Base-by-base conservation (phyloP, 1,139 yeast species). In the Sugiyamaella castrensis region DNA sequence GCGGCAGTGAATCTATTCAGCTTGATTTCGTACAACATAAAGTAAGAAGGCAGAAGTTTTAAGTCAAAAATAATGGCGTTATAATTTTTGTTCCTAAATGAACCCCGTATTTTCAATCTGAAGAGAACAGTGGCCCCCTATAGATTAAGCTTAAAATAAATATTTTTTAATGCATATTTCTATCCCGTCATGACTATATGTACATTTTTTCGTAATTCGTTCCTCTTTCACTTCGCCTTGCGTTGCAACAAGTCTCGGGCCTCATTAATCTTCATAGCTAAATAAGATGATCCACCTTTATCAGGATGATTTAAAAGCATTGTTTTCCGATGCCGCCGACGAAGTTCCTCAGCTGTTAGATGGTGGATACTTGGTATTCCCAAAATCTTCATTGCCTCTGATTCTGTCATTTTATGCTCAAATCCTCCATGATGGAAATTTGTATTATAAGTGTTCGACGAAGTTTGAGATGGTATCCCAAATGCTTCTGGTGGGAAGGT, bases 291-390 rank as follows among this genome's bases (percentile, higher is more conserved):
- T 0, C 95, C 95, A 5, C 85, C 82, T 55, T 75, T 76, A 63
- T 86, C 95, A 0, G 95, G 95, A 62, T 86, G 95, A 59, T 80
- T 87, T 46, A 72, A 60, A 47, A 83, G 70, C 85, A 86, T 84
- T 57, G 82, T 72, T 47, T 70, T 70, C 48, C 92, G 70, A 64
- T 86, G 88, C 53, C 80, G 70, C 48, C 72, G 71, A 50, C 76
- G 74, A 40, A 87, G 69, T 43, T 76, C 72, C 15, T 53, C 57
- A 33, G 45, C 47, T 12, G 60, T 59, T 13, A 59, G 57, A 16
- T 53, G 53, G 37, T 48, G 54, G 16, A 50, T 45, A 8, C 54
- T 52, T 11, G 55, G 57, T 26, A 69, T 53, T 5, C 66, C 70
- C 27, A 69, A 58, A 2, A 69, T 63, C 48, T 61, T 57, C 47